These are phyloP conservation scores for Talaromyces verruculosus DNA, from an alignment of 2,329 filamentous ascomycete genomes.

Conservation along the genomic window DNA sequence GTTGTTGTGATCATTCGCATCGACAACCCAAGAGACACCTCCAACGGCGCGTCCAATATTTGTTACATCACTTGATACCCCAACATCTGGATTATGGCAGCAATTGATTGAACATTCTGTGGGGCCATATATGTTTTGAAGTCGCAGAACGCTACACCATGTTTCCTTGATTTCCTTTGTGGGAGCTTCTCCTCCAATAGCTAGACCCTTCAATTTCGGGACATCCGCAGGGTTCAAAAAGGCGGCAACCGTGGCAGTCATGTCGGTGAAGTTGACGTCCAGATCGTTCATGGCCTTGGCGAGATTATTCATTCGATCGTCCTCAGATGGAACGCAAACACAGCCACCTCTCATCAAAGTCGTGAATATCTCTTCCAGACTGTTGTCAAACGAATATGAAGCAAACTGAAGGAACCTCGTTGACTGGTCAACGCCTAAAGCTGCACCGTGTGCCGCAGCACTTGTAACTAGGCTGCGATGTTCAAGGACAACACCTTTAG, in stretches of 20 bases:
- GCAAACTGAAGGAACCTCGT: slow-evolving; percentile 62
- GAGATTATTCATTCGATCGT: slow-evolving; percentile 39
- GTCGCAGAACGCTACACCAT: slow-evolving; percentile 14
- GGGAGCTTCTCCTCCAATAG: slow-evolving; percentile 46
- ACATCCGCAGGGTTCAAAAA: slow-evolving; percentile 35
- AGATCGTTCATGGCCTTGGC: slow-evolving; percentile 49
- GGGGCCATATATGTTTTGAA: slow-evolving; percentile 21
- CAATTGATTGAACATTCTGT: slow-evolving; percentile 23
- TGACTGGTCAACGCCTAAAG: slow-evolving; percentile 50
- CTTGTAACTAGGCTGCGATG: slow-evolving; percentile 59
- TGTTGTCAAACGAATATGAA: slow-evolving; percentile 57
- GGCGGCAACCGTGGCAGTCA: slow-evolving; percentile 61
- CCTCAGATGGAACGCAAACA: slow-evolving; percentile 57
- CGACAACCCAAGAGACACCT: slow-evolving; percentile 46
- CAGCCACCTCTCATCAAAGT: slow-evolving; percentile 59
- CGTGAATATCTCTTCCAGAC: slow-evolving; percentile 56
- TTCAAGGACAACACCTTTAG: slow-evolving; percentile 61
- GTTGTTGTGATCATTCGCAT: slow-evolving; percentile 46
- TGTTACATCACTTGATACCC: slow-evolving; percentile 17
- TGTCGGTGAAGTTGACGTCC: slow-evolving; percentile 56
- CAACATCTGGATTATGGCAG: slow-evolving; percentile 19
- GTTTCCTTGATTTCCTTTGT: slow-evolving; percentile 36
- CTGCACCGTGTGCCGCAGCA: slow-evolving; percentile 34
- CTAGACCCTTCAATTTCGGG: slow-evolving; percentile 42
- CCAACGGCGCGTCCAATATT: slow-evolving; percentile 43